Base-by-base conservation (phyloP, 768 basidiomycete species). In the Mrakia hoshinonis region DNA sequence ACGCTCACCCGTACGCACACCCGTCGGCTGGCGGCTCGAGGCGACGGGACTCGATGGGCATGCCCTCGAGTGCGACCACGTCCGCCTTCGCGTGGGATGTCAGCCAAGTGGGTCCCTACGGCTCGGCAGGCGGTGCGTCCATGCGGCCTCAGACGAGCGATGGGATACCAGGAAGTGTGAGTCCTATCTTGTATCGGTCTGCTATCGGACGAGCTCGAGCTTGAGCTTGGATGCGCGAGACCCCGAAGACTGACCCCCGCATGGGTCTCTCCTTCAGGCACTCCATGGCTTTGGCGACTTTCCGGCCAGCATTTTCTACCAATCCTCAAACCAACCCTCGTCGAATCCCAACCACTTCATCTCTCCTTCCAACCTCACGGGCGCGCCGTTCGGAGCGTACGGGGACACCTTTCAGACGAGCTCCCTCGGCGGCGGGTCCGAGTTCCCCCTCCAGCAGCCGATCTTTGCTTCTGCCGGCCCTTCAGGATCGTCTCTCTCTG, bases 61-160 rank as follows among this genome's bases (percentile, higher is more conserved):
- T 61, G 3, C 31, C 58, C 1, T 61, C 58, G 36, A 39, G 54
- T 15, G n/a, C 58, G 15, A 20, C 58, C 31, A 36, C 58, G 58
- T 22, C 31, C 36, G 2, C 34, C 34, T 43, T 43, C 15, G 43
- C 43, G 43, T 43, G 43, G 43, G 43, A 6, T 15, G 15, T 43
- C 43, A 15, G 15, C 6, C 43, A 43, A 15, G 15, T 15, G 34
- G 58, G 26, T 5, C 58, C 31, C 5, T 61, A 20, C 18, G 31
- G 58, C 34, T 61, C 36, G 22, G 34, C 15, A 61, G 58, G 58
- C 15, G 58, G 34, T 1, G 9, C 58, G 58, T 7, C 58, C 22
- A 58, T 68, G 67, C 22, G 67, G 7, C 67, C 67, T 26, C 67
- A 68, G 67, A 68, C 67, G 39, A 58, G 54, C 43, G 67, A 68